Evolutionary conservation across 495 filamentous ascomycete genomes (phyloP).

Genomic region (Neurospora sp.): DNA sequence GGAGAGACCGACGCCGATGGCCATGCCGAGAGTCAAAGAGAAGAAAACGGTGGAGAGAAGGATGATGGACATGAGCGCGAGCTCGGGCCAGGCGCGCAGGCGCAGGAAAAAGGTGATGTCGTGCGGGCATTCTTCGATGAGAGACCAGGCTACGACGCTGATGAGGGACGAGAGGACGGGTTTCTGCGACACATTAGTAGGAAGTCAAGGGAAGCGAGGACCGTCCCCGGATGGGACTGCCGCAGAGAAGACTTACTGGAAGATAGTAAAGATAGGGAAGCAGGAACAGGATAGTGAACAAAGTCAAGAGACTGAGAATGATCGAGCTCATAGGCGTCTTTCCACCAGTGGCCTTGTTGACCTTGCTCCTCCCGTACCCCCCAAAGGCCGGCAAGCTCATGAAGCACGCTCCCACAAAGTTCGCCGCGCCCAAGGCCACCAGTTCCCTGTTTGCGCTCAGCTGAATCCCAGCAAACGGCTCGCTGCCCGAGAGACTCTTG

Average conservation of each 20-base stretch:
- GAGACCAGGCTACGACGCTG: conserved; percentile 84
- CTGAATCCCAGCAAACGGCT: conserved; percentile 58
- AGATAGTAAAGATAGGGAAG: conserved; percentile 91
- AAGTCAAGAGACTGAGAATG: conserved; percentile 69
- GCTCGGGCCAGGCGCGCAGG: conserved; percentile 75
- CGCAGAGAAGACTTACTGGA: conserved; percentile 49
- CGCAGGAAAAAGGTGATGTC: conserved; percentile 84
- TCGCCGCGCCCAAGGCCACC: conserved; percentile 83
- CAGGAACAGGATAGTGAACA: conserved; percentile 68
- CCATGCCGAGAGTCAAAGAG: conserved; percentile 75
- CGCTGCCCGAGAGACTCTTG: conserved; percentile 64
- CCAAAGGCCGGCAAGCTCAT: conserved; percentile 88
- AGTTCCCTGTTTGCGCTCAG: conserved; percentile 91
- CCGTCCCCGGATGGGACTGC: not conserved
- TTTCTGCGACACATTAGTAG: conserved; percentile 52
- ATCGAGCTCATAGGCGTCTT: conserved; percentile 87
- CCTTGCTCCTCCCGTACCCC: conserved; percentile 91
- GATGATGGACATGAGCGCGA: conserved; percentile 80
- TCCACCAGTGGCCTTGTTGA: conserved; percentile 85
- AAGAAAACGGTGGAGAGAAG: conserved; percentile 91
- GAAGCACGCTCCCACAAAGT: conserved; percentile 84
- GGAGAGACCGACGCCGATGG: conserved; percentile 78
- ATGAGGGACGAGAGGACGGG: conserved; percentile 90
- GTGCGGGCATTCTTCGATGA: conserved; percentile 90
- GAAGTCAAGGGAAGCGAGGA: not conserved